phyloP scores from a whole-genome alignment of 2,329 filamentous ascomycete genomes.

The Pseudogymnoascus sp. region DNA sequence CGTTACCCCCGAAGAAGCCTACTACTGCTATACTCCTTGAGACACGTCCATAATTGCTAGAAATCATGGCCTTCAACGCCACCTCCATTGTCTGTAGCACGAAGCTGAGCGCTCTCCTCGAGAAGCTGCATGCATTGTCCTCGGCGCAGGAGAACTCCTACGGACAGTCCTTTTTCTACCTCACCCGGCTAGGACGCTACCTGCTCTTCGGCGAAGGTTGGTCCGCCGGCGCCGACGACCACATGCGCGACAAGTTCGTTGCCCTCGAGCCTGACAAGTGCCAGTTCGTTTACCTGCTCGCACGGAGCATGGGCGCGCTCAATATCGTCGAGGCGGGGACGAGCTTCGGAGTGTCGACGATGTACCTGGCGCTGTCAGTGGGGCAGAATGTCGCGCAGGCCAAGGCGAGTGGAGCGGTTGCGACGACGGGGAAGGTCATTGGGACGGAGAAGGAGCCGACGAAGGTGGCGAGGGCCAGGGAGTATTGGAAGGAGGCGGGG shows the following conservation, averaged over 20 bases:
- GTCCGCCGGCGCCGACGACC: constrained; percentile 27
- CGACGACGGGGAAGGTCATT: constrained; percentile 40
- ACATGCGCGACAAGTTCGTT: constrained; percentile 49
- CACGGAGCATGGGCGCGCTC: constrained; percentile 39
- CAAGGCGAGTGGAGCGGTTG: constrained; percentile 19
- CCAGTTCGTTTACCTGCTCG: constrained; percentile 45
- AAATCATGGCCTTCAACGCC: constrained; percentile 28
- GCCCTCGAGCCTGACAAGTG: constrained; percentile 51
- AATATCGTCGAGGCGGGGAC: constrained; percentile 53
- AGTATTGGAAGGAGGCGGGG: constrained; percentile 45
- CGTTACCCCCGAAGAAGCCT: background rate
- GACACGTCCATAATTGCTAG: constrained; percentile 11
- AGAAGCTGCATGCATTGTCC: constrained; percentile 28
- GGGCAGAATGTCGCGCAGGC: constrained; percentile 34
- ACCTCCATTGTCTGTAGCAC: background rate
- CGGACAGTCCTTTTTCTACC: constrained; percentile 4
- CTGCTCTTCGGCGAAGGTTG: constrained; percentile 19
- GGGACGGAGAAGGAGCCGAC: constrained; percentile 50
- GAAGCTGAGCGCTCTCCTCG: constrained; percentile 21
- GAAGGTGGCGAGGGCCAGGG: constrained; percentile 44
- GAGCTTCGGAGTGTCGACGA: constrained; percentile 52
- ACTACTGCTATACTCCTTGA: background rate
- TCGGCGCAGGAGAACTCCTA: constrained; percentile 27
- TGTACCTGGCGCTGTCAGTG: constrained; percentile 52
- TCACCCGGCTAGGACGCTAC: constrained; percentile 18